These are phyloP conservation scores for Copromyces sp. DNA, from an alignment of 495 filamentous ascomycete species.

Conservation along the genomic window DNA sequence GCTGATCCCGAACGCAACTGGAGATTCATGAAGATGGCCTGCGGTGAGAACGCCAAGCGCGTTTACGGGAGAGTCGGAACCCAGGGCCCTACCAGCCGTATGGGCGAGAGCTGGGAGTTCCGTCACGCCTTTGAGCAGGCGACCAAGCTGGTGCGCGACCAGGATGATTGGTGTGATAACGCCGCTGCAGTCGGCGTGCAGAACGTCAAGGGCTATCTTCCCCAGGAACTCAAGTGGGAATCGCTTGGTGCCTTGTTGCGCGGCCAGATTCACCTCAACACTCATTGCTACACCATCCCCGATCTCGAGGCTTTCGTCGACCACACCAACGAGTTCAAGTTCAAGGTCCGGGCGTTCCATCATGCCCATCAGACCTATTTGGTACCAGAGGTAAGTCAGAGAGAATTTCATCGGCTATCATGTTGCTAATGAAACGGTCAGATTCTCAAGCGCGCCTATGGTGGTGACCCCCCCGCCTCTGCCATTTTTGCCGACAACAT, in stretches of 20 bases:
- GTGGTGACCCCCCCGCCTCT: slow-evolving; percentile 33
- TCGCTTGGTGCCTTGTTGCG: slow-evolving; percentile 47
- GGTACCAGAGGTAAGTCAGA: slow-evolving; percentile 38
- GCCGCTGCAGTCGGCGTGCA: slow-evolving; percentile 34
- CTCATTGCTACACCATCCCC: slow-evolving; percentile 56
- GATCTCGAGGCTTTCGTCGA: slow-evolving; percentile 54
- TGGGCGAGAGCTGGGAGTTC: slow-evolving; percentile 55
- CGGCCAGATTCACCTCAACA: slow-evolving; percentile 51
- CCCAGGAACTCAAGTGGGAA: slow-evolving; percentile 48
- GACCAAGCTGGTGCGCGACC: slow-evolving; percentile 36
- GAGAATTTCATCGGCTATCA: not conserved
- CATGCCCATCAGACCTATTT: slow-evolving; percentile 53
- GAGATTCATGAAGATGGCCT: slow-evolving; percentile 65
- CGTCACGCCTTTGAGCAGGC: slow-evolving; percentile 52
- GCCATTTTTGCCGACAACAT: slow-evolving; percentile 51
- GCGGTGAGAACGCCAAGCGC: slow-evolving; percentile 53
- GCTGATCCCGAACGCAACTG: slow-evolving; percentile 40
- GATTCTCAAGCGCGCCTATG: slow-evolving; percentile 41
- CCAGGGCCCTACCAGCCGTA: slow-evolving; percentile 33
- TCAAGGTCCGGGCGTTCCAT: slow-evolving; percentile 51
- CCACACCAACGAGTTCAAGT: slow-evolving; percentile 56
- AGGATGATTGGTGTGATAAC: slow-evolving; percentile 50
- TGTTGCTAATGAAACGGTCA: slow-evolving; percentile 1
- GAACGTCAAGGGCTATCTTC: slow-evolving; percentile 33
- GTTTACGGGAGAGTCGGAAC: slow-evolving; percentile 39